Conservation (phyloP, 2,329 filamentous ascomycete genomes). For the Coleophoma cylindrospora region DNA sequence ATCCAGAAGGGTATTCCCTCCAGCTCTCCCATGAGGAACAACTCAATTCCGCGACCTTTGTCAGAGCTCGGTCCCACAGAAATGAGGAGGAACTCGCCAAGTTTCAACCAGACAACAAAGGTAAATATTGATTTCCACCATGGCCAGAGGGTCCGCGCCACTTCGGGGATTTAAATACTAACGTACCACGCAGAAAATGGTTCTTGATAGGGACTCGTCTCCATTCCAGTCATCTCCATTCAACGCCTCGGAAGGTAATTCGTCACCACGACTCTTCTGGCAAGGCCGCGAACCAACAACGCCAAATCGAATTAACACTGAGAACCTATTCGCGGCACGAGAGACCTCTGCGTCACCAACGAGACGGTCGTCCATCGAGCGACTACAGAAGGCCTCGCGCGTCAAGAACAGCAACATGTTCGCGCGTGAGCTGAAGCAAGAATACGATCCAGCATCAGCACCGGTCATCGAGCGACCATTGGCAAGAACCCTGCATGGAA, state of each 20-base stretch:
- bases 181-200: conserved; percentile 51
- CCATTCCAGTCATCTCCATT: conserved; percentile 82
- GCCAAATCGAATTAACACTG: conserved; percentile 56
- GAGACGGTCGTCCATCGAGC: conserved; percentile 88
- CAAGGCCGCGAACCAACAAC: conserved; percentile 68
- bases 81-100: conserved; percentile 85
- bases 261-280: conserved; percentile 88
- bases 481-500: conserved; percentile 67
- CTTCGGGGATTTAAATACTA: conserved; percentile 21
- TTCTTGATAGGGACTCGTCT: conserved; percentile 68
- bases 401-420: conserved; percentile 99
- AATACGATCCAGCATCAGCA: conserved; percentile 80
- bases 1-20: conserved; percentile 65
- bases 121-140: conserved; percentile 38
- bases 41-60: conserved; percentile 65
- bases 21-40: conserved; percentile 58
- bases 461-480: conserved; percentile 79
- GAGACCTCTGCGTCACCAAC: conserved; percentile 59
- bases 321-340: conserved; percentile 62
- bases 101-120: conserved; percentile 73
- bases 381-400: conserved; percentile 86
- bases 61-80: conserved; percentile 86
- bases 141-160: not conserved
- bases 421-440: conserved; percentile 83
- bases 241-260: conserved; percentile 45